Conservation (phyloP, 768 basidiomycete species). For the Lactifluus volemus region DNA sequence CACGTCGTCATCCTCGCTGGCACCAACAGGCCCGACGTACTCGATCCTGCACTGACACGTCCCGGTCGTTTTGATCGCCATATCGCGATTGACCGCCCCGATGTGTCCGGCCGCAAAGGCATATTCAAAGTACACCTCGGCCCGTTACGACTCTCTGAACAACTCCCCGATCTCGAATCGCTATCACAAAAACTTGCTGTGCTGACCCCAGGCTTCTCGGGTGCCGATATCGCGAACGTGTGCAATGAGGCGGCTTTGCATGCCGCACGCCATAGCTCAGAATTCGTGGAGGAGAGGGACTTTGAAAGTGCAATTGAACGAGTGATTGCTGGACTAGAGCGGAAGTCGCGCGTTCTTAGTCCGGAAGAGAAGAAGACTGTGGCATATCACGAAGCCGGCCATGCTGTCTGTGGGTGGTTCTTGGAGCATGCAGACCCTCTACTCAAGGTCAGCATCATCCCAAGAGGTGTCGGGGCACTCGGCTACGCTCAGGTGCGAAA, state of each 20-base stretch:
- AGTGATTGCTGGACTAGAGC: constrained; percentile 93
- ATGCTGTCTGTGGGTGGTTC: constrained; percentile 98
- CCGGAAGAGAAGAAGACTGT: constrained; percentile 97
- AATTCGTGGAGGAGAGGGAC: constrained; percentile 71
- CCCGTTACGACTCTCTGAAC: constrained; percentile 62
- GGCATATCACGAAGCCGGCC: constrained; percentile 98
- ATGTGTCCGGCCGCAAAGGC: constrained; percentile 87
- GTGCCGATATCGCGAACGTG: constrained; percentile 98
- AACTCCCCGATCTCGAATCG: constrained; percentile 39
- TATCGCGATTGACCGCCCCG: constrained; percentile 90
- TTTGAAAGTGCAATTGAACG: constrained; percentile 98
- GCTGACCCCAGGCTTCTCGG: constrained; percentile 95
- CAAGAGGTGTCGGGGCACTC: constrained; percentile 88
- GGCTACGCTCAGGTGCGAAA: constrained; percentile 83
- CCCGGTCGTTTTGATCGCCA: constrained; percentile 98
- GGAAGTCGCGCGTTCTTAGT: constrained; percentile 89
- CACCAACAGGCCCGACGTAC: constrained; percentile 94
- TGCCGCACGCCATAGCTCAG: constrained; percentile 78
- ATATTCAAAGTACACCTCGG: constrained; percentile 90
- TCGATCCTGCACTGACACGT: constrained; percentile 91
- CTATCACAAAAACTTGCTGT: constrained; percentile 92
- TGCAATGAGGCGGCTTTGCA: constrained; percentile 97
- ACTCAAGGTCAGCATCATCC: constrained; percentile 97
- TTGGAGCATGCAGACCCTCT: constrained; percentile 95
- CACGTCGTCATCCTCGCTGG: constrained; percentile 95